phyloP scores from a whole-genome alignment of 306 rosid genomes.

The Abrus precatorius region DNA sequence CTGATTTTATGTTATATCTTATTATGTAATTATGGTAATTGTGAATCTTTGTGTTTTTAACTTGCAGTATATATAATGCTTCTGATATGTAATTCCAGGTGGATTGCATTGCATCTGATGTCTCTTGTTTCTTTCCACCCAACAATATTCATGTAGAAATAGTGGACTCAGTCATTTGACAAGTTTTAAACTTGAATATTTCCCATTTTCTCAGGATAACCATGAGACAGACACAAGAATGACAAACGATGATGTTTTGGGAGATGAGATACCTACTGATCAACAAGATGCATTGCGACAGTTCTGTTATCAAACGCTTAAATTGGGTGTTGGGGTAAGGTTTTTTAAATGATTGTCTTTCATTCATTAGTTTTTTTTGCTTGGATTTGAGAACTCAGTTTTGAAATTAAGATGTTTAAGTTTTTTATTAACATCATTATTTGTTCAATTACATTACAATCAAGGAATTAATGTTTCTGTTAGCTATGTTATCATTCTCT shows the following conservation, averaged over 20 bases:
- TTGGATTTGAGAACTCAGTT: slow-evolving; percentile 20
- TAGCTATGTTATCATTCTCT: slow-evolving; percentile 10
- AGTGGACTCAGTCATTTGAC: slow-evolving; percentile 21
- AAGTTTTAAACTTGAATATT: slow-evolving; percentile 38
- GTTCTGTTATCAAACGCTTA: slow-evolving; percentile 92
- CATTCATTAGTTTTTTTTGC: neutral
- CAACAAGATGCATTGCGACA: slow-evolving; percentile 89
- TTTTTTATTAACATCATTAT: slow-evolving; percentile 32
- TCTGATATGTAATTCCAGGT: neutral
- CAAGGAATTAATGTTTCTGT: slow-evolving; percentile 27
- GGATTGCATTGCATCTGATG: neutral
- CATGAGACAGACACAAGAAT: slow-evolving; percentile 62
- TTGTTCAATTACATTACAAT: slow-evolving; percentile 36
- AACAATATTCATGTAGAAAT: slow-evolving; percentile 9
- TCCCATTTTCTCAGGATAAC: slow-evolving; percentile 65
- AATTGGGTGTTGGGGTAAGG: slow-evolving; percentile 82
- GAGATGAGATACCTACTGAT: slow-evolving; percentile 96
- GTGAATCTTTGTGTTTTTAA: neutral
- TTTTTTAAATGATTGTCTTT: slow-evolving; percentile 32
- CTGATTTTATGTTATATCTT: neutral
- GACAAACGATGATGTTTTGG: slow-evolving; percentile 98
- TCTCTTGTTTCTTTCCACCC: neutral
- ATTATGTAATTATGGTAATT: neutral
- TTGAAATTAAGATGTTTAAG: neutral
- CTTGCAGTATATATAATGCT: too few relatives aligned